Conservation (phyloP, 805 yeast genomes). For the Saccharomycopsis babjevae region DNA sequence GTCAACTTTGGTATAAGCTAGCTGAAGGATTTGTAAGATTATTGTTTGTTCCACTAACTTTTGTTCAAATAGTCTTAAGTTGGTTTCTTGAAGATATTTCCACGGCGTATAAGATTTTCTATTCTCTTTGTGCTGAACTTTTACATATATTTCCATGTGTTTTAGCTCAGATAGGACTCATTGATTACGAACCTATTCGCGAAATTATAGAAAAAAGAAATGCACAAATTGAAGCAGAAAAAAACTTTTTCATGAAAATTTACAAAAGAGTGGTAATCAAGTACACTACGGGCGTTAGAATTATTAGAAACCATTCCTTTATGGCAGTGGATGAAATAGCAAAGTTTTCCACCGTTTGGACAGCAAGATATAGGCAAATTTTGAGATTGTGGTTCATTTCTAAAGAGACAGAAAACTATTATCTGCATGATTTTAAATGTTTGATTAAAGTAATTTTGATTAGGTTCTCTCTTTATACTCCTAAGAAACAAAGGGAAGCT, state of each 20-base stretch:
- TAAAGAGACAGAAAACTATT: background rate
- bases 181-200: conserved; percentile 13
- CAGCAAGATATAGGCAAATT: conserved; percentile 2
- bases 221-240: background rate
- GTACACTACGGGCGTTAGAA: conserved; percentile 8
- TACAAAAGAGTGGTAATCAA: conserved; percentile 5
- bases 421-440: conserved; percentile 7
- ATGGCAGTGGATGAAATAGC: background rate
- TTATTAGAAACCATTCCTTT: conserved; percentile 1
- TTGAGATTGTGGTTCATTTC: conserved; percentile 10
- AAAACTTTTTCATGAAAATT: background rate
- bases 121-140: conserved; percentile 1
- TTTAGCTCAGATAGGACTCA: conserved; percentile 14
- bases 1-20: background rate
- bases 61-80: background rate
- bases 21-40: background rate
- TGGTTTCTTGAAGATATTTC: conserved; percentile 12
- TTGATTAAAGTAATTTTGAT: background rate
- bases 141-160: conserved; percentile 18
- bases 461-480: background rate
- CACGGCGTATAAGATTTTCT: background rate
- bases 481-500: background rate
- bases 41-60: conserved; percentile 9
- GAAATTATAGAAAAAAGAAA: conserved; percentile 1
- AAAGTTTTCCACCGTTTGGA: background rate